These are phyloP conservation scores for Tothia fuscella DNA, from an alignment of 2,329 filamentous ascomycete genomes.

Conservation along the genomic window DNA sequence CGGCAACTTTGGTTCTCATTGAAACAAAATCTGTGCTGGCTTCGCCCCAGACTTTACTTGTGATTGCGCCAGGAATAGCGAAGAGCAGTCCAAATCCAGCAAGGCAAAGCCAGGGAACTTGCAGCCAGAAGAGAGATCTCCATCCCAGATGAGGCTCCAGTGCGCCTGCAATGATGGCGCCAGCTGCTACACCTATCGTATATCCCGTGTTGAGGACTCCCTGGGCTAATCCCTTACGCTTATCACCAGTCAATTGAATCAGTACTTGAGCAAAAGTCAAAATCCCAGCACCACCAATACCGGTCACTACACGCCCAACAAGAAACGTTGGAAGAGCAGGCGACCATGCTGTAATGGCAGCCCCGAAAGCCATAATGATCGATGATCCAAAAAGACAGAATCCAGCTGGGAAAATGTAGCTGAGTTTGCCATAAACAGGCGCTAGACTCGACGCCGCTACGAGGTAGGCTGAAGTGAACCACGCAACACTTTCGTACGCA, in stretches of 20 bases:
- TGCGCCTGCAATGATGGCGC: conserved; percentile 58
- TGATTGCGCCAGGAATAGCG: conserved; percentile 45
- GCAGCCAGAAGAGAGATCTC: conserved; percentile 62
- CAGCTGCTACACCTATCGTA: conserved; percentile 58
- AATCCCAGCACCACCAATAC: conserved; percentile 58
- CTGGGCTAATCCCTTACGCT: conserved; percentile 58
- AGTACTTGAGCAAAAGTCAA: conserved; percentile 64
- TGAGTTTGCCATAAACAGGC: conserved; percentile 59
- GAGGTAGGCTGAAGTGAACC: conserved; percentile 72
- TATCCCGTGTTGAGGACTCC: conserved; percentile 63
- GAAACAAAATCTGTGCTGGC: not conserved
- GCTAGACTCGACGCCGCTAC: conserved; percentile 48
- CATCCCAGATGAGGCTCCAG: conserved; percentile 55
- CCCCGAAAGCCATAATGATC: conserved; percentile 47
- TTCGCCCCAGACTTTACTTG: conserved; percentile 18
- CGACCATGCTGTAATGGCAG: conserved; percentile 52
- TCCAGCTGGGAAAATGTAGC: conserved; percentile 60
- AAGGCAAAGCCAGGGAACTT: conserved; percentile 51
- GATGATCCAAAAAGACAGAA: conserved; percentile 52
- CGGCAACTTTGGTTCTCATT: conserved; percentile 33
- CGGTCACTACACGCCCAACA: conserved; percentile 54
- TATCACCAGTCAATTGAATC: conserved; percentile 58
- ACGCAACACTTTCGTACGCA: conserved; percentile 60
- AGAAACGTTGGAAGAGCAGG: conserved; percentile 51
- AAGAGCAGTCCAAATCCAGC: conserved; percentile 52